Base-by-base conservation (phyloP, 2,329 filamentous ascomycete species). In the Ceratocystis harringtonii region DNA sequence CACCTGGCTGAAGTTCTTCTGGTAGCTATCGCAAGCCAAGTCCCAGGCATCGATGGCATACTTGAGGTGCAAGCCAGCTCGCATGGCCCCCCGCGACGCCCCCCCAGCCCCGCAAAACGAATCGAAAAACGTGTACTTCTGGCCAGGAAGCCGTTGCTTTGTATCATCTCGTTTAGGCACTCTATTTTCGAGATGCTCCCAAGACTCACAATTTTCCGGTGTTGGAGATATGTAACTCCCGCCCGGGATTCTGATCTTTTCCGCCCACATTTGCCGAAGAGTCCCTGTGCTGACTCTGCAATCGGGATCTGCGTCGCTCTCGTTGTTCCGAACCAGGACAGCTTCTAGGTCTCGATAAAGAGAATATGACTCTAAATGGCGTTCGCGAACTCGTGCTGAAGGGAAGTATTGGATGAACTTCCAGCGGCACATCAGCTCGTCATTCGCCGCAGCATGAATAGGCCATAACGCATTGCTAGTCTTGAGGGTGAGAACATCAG, bases 91-190 rank as follows among this genome's bases (percentile, higher is more conserved):
- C 1, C 80, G 76, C 0, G 87, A 88, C 0, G 83, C 82, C 3
- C 89, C 89, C 0, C 90, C 89, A 1, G 82, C 87, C 1, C 89
- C 88, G 43, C 83, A 87, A 68, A 89, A 94, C 0, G 81, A 79
- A 70, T 94, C 90, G 1, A 83, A 87, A 28, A 86, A 82, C 0
- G 84, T 88, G 68, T 89, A 89, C 48, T 76, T 77, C 58, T 82
- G 80, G 0, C 73, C 73, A 0, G 65, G 66, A 0, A 66, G 41
- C 17, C 71, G 65, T 10, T 61, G 8, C 41, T 63, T 60, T 44
- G 19, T 57, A 12, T 25, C 0, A 12, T 36, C 8, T 58, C 8
- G 12, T 8, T 8, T 17, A 36, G 15, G 2, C 2, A 10, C 15
- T n/a, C 7, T 3, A 36, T 58, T 28, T 2, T 36, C 6, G 7